Evolutionary conservation across 2,329 filamentous ascomycete genomes (phyloP).

Genomic region (Emergomyces orientalis): DNA sequence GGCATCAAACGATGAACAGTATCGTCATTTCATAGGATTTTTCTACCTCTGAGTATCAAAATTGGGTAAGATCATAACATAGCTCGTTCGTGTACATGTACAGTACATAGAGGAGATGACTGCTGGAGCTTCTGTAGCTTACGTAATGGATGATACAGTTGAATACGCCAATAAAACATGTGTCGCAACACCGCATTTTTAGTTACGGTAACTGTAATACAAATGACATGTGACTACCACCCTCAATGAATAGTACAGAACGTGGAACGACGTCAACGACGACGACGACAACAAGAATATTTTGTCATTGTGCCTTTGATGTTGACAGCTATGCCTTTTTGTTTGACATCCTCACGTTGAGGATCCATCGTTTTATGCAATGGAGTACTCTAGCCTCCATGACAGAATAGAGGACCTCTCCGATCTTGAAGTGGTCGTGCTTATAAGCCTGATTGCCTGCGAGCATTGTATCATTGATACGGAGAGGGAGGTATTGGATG

Average conservation of each 20-base stretch:
- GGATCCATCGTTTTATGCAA: constrained; percentile 27
- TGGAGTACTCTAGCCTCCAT: constrained; percentile 55
- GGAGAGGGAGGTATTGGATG: constrained; percentile 50
- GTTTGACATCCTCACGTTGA: not conserved
- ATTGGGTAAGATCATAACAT: not conserved
- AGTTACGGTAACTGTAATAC: not conserved
- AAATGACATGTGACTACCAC: not conserved
- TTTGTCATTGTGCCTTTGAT: not conserved
- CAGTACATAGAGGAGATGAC: not conserved
- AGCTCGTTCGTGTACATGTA: not conserved
- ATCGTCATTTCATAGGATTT: not conserved
- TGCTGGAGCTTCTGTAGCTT: not conserved
- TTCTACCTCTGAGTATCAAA: not conserved
- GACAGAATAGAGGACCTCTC: constrained; percentile 67
- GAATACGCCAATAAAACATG: not conserved
- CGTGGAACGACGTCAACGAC: not conserved
- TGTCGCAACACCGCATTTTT: too few species aligned
- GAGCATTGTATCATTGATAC: constrained; percentile 88
- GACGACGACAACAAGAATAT: not conserved
- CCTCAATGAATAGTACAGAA: too few species aligned
- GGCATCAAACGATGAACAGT: not conserved
- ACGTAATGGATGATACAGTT: not conserved
- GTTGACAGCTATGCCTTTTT: not conserved
- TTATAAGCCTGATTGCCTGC: constrained; percentile 69
- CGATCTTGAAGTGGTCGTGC: constrained; percentile 76